Evolutionary conservation across 257 asterid genomes (phyloP).

Genomic region (Solanum bulbocastanum): DNA sequence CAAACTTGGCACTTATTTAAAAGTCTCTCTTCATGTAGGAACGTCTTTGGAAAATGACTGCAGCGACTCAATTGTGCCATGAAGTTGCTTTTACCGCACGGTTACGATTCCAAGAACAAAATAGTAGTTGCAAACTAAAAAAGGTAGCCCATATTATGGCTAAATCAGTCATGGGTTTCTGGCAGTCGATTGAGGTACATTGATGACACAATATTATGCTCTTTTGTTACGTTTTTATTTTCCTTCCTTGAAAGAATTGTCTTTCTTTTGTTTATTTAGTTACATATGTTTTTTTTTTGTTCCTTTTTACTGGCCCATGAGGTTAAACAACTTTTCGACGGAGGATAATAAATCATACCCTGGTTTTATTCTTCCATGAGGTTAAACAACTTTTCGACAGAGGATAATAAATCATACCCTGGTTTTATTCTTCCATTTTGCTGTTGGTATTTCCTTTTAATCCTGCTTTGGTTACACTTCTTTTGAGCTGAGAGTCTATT

Average conservation of each 20-base stretch:
- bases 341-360: background rate
- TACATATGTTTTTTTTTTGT: background rate
- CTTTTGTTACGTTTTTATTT: background rate
- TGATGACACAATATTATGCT: background rate
- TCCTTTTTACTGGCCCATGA: background rate
- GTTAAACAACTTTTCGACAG: background rate
- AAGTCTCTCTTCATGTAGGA: constrained; percentile 36
- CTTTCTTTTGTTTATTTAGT: background rate
- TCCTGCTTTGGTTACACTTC: background rate
- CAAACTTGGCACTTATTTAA: constrained; percentile 2
- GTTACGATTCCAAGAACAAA: constrained; percentile 34
- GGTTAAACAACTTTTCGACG: background rate
- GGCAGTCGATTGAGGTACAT: constrained; percentile 67
- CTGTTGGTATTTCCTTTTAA: background rate
- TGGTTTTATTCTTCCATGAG: background rate
- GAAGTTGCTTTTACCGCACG: constrained; percentile 45
- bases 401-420: background rate
- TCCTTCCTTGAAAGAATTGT: background rate
- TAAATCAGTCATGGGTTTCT: constrained; percentile 69
- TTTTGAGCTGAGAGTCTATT: background rate
- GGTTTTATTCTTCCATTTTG: background rate
- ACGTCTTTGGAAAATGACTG: constrained; percentile 80
- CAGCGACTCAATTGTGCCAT: constrained; percentile 53
- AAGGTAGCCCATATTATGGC: constrained; percentile 58
- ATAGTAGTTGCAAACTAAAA: constrained; percentile 38